These are phyloP conservation scores for Talaromyces islandicus DNA, from an alignment of 2,329 filamentous ascomycete genomes.

Conservation along the genomic window DNA sequence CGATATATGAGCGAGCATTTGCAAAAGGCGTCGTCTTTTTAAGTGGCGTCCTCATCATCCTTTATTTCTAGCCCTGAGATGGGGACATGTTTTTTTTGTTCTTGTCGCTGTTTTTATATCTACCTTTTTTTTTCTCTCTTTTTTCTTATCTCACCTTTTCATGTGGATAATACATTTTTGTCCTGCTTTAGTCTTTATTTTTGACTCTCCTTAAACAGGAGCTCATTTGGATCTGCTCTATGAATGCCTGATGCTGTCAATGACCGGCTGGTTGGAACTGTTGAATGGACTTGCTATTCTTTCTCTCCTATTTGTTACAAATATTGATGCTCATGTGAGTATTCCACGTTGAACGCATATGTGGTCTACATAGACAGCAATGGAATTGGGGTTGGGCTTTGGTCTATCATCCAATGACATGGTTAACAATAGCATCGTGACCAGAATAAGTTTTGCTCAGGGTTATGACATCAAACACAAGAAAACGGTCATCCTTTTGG, in stretches of 20 bases:
- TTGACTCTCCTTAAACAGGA: neutral
- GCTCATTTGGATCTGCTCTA: neutral
- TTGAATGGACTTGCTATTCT: neutral
- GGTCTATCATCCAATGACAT: neutral
- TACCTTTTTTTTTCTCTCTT: neutral
- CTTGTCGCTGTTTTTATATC: conserved; percentile 7
- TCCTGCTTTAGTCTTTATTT: neutral
- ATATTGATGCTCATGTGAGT: neutral
- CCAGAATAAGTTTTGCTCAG: neutral
- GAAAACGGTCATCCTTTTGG: neutral
- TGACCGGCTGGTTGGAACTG: neutral
- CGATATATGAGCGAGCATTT: conserved; percentile 12
- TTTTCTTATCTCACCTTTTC: neutral
- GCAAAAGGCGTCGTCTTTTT: conserved; percentile 9
- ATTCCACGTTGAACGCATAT: neutral
- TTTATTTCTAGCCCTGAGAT: neutral
- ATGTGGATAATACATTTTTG: neutral
- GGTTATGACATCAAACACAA: neutral
- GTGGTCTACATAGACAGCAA: neutral
- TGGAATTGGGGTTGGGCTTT: neutral
- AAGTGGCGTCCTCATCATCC: neutral
- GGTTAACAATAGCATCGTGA: neutral
- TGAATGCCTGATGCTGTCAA: neutral
- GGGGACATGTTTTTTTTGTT: conserved; percentile 5
- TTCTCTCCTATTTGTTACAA: neutral